Conservation (phyloP, 2,329 filamentous ascomycete species). For the Diaporthe caulivora region DNA sequence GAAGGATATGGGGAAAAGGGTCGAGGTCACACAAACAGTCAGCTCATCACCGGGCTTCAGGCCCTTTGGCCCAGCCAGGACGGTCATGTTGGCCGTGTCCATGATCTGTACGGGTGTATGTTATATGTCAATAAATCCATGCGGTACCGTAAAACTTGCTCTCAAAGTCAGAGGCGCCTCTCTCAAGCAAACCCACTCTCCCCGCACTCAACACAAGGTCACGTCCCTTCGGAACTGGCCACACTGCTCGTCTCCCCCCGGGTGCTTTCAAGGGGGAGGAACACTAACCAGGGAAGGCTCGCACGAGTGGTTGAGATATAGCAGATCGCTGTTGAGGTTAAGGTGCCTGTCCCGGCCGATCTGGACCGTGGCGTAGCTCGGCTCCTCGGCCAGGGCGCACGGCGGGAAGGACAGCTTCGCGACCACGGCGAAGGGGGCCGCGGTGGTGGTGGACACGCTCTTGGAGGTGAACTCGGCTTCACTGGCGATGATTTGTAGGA, state of each 20-base stretch:
- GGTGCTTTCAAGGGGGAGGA: not conserved
- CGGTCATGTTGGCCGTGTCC: conserved; percentile 67
- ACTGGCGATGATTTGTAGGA: conserved; percentile 69
- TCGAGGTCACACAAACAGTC: conserved; percentile 55
- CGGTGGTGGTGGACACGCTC: conserved; percentile 65
- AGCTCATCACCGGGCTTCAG: conserved; percentile 69
- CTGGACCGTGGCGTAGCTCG: conserved; percentile 76
- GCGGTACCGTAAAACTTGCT: not conserved
- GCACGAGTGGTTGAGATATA: conserved; percentile 78
- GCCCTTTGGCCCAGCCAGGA: conserved; percentile 70
- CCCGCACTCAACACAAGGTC: not conserved
- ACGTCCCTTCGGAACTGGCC: not conserved
- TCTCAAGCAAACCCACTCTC: not conserved
- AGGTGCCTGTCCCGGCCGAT: conserved; percentile 67
- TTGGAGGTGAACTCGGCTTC: conserved; percentile 69
- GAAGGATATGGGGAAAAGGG: too few species aligned
- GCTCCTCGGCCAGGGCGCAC: conserved; percentile 65
- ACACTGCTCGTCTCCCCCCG: conserved; percentile 41
- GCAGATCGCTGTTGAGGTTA: conserved; percentile 73
- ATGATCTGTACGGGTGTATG: conserved; percentile 62
- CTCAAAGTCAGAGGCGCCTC: not conserved
- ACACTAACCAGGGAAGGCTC: conserved; percentile 71
- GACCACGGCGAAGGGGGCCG: conserved; percentile 74
- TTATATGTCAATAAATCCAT: not conserved
- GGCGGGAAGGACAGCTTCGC: conserved; percentile 76